Base-by-base conservation (phyloP, 805 yeast genomes). In the Candida ficus region DNA sequence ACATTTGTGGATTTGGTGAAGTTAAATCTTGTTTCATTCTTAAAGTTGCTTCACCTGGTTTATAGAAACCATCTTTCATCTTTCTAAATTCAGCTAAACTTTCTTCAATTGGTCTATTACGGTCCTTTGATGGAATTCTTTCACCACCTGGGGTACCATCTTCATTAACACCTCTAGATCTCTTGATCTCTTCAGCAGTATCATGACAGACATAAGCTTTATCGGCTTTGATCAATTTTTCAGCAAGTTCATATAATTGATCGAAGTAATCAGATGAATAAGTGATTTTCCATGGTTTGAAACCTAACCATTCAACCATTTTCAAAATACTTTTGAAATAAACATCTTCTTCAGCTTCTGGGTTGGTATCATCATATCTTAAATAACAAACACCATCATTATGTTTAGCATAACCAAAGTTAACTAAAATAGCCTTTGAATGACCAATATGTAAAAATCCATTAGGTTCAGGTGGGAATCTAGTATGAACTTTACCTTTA, bases 381-480 rank as follows among this genome's bases (percentile, higher is more conserved):
- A 93, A 73, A 61, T 89, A 88, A 64, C 99, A 93, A 39, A 76
- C 71, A 48, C 99, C 99, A 46, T 77, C 74, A 61, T 89, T 72
- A 66, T 69, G 83, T 59, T 84, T 82, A 30, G 99, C 99, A 63
- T 73, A 93, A n/a, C 99, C 99, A 64, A 93, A 93, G 62, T 93
- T 90, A 40, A 91, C 96, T 78, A 93, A 85, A 60, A 93, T 91
- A 38, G 99, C 99, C 67, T 93, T 93, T 31, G 96, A 84, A 60
- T 93, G 99, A 33, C 99, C 99, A 62, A 93, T 91, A 62, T 93
- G 99, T 58, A 93, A 73, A 60, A 80, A 93, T 53, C 99, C 99
- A 65, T 95, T 91, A 31, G 99, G 99, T 67, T 93, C 99, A 6
- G 99, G 99, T 35, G 99, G 99, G 67, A 93, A 93, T 61, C 99